These are phyloP conservation scores for Mangifera indica DNA, from an alignment of 345 rosid species.

Conservation along the genomic window DNA sequence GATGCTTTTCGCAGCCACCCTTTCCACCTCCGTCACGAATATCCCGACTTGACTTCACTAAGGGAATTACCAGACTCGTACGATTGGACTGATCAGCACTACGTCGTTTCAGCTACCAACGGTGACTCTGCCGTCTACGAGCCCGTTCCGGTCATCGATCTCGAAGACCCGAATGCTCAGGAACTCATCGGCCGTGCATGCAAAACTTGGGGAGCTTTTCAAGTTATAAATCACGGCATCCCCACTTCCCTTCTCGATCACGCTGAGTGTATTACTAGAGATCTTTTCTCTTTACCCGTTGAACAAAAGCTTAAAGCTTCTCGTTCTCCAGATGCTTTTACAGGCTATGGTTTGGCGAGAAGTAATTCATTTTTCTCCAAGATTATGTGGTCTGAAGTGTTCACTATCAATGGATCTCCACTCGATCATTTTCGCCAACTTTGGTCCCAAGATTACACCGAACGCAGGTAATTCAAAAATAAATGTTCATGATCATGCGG, in stretches of 20 bases:
- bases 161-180: slow-evolving; percentile 44
- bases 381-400: slow-evolving; percentile 94
- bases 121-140: slow-evolving; percentile 22
- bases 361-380: slow-evolving; percentile 70
- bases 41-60: slow-evolving; percentile 52
- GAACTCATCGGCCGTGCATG: slow-evolving; percentile 58
- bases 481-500: slow-evolving; percentile 14
- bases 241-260: slow-evolving; percentile 43
- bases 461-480: slow-evolving; percentile 44
- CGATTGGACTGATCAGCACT: slow-evolving; percentile 51
- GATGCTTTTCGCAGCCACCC: slow-evolving; percentile 55
- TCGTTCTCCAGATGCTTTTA: slow-evolving; percentile 54
- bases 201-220: slow-evolving; percentile 72
- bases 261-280: slow-evolving; percentile 38
- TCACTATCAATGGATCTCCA: slow-evolving; percentile 73
- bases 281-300: slow-evolving; percentile 54
- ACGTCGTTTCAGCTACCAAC: slow-evolving; percentile 24
- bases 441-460: slow-evolving; percentile 62
- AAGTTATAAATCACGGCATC: slow-evolving; percentile 66
- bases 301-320: slow-evolving; percentile 47
- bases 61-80: slow-evolving; percentile 65
- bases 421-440: slow-evolving; percentile 63
- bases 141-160: slow-evolving; percentile 61
- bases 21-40: slow-evolving; percentile 38
- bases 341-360: slow-evolving; percentile 77